These are phyloP conservation scores for Phytophthora hibernalis DNA, from an alignment of 352 stramenopile species.

Conservation along the genomic window DNA sequence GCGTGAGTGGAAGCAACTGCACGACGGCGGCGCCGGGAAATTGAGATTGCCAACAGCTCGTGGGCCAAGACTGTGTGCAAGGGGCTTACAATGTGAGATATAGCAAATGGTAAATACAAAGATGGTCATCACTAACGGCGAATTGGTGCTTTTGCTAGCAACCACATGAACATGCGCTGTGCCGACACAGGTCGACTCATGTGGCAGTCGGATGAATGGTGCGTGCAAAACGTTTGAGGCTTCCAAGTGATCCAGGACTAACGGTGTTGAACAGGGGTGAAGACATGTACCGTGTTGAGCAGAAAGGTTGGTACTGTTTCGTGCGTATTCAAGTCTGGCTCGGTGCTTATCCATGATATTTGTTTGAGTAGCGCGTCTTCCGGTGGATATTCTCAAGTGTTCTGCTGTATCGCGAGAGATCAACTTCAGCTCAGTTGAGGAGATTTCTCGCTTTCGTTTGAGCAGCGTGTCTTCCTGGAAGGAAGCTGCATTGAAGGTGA, in stretches of 20 bases:
- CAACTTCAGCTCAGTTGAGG: conserved; percentile 92
- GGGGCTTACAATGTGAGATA: conserved; percentile 71
- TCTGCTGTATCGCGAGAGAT: conserved; percentile 93
- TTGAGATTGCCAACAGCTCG: conserved; percentile 76
- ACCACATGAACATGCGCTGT: conserved; percentile 92
- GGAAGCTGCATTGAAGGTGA: conserved; percentile 92
- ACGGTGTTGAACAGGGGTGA: conserved; percentile 49
- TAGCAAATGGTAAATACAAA: neutral
- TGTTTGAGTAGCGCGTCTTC: conserved; percentile 56
- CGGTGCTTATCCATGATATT: neutral
- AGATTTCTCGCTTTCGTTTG: conserved; percentile 93
- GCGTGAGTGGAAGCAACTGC: conserved; percentile 83
- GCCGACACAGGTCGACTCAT: conserved; percentile 79
- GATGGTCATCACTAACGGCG: neutral
- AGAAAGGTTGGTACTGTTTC: conserved; percentile 62
- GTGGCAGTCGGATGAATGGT: conserved; percentile 89
- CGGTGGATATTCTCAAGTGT: conserved; percentile 89
- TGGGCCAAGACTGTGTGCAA: conserved; percentile 74
- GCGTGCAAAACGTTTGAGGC: neutral
- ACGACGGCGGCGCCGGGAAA: conserved; percentile 61
- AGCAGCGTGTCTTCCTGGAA: conserved; percentile 92
- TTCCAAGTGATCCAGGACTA: neutral
- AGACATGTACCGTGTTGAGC: conserved; percentile 72
- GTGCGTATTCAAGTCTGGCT: neutral
- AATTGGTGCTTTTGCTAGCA: conserved; percentile 43